These are phyloP conservation scores for Euphrasia confusa DNA, from an alignment of 257 asterid species.

Conservation along the genomic window DNA sequence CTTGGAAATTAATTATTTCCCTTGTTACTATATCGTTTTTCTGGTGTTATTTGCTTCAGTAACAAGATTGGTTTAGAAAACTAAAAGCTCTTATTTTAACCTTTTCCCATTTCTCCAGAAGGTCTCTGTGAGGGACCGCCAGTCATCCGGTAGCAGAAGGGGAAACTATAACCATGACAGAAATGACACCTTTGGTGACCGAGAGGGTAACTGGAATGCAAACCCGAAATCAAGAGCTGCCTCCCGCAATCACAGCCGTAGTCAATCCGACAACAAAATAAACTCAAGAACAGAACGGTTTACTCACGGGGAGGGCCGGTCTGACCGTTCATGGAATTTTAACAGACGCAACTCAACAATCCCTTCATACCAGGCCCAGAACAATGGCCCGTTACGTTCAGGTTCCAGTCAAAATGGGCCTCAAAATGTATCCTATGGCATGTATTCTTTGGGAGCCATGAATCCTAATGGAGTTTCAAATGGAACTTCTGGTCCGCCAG, in stretches of 20 bases:
- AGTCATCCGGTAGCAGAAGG: slow-evolving; percentile 66
- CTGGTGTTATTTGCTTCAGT: neutral
- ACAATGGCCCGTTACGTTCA: slow-evolving; percentile 60
- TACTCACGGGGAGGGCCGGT: slow-evolving; percentile 49
- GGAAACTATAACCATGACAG: slow-evolving; percentile 72
- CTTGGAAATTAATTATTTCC: neutral
- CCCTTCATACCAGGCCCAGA: slow-evolving; percentile 57
- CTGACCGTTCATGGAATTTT: slow-evolving; percentile 62
- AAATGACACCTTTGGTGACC: slow-evolving; percentile 55
- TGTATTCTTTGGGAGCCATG: slow-evolving; percentile 52
- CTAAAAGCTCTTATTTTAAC: too few species aligned
- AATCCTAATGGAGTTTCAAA: slow-evolving; percentile 54
- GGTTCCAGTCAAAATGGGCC: slow-evolving; percentile 52
- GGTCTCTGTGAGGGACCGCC: slow-evolving; percentile 63
- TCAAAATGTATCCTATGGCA: slow-evolving; percentile 43
- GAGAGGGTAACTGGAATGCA: slow-evolving; percentile 75
- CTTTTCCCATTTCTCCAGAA: slow-evolving; percentile 35
- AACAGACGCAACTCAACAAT: slow-evolving; percentile 32
- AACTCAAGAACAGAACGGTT: slow-evolving; percentile 59
- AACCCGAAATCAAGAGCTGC: slow-evolving; percentile 63
- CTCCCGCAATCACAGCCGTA: slow-evolving; percentile 51
- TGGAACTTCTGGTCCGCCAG: slow-evolving; percentile 58
- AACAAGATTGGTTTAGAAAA: too few species aligned
- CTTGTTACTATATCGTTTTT: neutral
- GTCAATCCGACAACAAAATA: slow-evolving; percentile 50